Evolutionary conservation across 371 early-diverging fungal genomes (phyloP).

Genomic region (Mortierella sp.): DNA sequence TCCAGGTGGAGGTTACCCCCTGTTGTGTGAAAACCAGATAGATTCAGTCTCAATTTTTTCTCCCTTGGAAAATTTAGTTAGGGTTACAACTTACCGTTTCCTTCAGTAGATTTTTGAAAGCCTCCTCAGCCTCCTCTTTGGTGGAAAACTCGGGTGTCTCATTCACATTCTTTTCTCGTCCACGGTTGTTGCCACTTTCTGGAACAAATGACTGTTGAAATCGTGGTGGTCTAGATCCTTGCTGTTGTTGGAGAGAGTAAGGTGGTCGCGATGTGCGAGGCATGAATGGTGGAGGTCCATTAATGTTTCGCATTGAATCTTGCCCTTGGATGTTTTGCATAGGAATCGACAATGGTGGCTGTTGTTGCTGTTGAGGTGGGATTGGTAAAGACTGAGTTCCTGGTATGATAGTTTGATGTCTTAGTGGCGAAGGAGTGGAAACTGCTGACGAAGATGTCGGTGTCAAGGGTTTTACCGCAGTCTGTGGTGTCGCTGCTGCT

Average conservation of each 20-base stretch:
- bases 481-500: constrained; percentile 4
- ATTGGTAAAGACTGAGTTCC: constrained; percentile 15
- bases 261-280: constrained; percentile 23
- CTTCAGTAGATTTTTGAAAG: constrained; percentile 80
- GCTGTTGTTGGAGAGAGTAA: constrained; percentile 17
- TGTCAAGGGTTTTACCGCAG: constrained; percentile 12
- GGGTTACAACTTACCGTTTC: constrained; percentile 66
- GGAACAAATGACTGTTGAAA: constrained; percentile 41
- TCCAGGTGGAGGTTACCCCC: constrained; percentile 86
- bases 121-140: constrained; percentile 87
- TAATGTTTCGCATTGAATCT: neutral
- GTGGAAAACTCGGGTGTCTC: constrained; percentile 73
- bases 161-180: constrained; percentile 24
- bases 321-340: constrained; percentile 1
- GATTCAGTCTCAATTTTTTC: neutral
- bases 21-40: constrained; percentile 30
- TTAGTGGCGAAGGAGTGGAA: constrained; percentile 41
- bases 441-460: constrained; percentile 35
- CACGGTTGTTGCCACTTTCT: constrained; percentile 1
- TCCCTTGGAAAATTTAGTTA: neutral
- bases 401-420: constrained; percentile 30
- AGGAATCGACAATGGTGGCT: neutral
- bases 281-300: constrained; percentile 14
- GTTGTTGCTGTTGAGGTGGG: constrained; percentile 17
- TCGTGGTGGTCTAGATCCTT: constrained; percentile 32